These are phyloP conservation scores for Phaseolus coccineus DNA, from an alignment of 331 rosid species.

Conservation along the genomic window DNA sequence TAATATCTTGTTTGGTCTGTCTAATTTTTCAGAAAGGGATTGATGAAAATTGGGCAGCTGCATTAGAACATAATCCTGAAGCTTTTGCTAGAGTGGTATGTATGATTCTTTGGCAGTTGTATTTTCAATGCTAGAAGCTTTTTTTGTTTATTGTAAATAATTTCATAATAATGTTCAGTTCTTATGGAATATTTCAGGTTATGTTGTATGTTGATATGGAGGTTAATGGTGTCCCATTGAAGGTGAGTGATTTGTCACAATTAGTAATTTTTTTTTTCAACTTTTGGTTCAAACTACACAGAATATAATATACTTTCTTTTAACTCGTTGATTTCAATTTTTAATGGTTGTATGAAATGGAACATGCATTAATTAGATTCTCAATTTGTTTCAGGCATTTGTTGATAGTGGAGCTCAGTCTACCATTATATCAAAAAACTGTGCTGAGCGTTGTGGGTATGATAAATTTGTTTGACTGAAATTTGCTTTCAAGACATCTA, in stretches of 20 bases:
- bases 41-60: conserved; percentile 99
- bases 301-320: conserved; percentile 10
- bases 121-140: not conserved
- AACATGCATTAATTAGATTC: conserved; percentile 29
- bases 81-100: conserved; percentile 97
- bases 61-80: conserved; percentile 95
- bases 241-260: conserved; percentile 59
- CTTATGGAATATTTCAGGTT: conserved; percentile 62
- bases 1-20: conserved; percentile 19
- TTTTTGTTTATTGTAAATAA: not conserved
- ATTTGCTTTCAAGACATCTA: conserved; percentile 32
- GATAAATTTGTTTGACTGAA: conserved; percentile 44
- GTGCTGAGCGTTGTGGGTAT: conserved; percentile 98
- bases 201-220: conserved; percentile 99
- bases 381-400: conserved; percentile 76
- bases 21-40: conserved; percentile 81
- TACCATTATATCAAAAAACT: conserved; percentile 94
- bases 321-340: conserved; percentile 29
- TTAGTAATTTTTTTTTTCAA: conserved; percentile 26
- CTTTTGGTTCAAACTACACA: conserved; percentile 22
- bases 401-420: conserved; percentile 99
- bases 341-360: not conserved
- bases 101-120: conserved; percentile 39
- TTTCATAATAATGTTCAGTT: not conserved
- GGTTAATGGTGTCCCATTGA: conserved; percentile 92